Evolutionary conservation across 345 rosid genomes (phyloP).

Genomic region (Eucalyptus regnans): DNA sequence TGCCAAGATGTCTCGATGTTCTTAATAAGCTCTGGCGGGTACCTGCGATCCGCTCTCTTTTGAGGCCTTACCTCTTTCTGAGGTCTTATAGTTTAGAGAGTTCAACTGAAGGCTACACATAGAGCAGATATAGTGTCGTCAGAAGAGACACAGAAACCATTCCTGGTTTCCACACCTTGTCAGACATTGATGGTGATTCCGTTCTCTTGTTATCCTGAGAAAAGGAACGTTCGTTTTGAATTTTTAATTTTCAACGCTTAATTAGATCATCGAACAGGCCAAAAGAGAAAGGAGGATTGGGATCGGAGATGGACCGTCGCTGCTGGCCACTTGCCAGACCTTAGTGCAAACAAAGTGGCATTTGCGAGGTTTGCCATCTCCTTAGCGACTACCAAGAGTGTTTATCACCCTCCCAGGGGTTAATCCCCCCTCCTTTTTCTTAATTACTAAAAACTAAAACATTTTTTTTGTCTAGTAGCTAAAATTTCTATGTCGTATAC

Average conservation of each 20-base stretch:
- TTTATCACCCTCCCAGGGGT: neutral
- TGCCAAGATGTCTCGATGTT: neutral
- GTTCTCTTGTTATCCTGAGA: neutral
- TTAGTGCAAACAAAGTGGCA: neutral
- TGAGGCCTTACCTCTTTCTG: neutral
- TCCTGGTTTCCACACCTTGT: neutral
- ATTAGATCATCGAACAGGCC: neutral
- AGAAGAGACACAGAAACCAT: neutral
- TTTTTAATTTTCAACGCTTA: neutral
- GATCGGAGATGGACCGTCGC: neutral
- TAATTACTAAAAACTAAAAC: too few species aligned
- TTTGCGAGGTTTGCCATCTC: neutral
- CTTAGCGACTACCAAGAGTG: too few species aligned
- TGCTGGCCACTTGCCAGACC: neutral
- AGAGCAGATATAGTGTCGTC: neutral
- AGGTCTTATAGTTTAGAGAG: neutral
- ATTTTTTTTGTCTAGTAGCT: neutral
- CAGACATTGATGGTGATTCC: neutral
- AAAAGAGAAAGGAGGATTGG: neutral
- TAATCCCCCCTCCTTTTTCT: neutral
- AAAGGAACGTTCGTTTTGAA: neutral
- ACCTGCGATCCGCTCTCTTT: neutral
- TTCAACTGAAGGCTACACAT: neutral
- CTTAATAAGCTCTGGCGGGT: neutral
- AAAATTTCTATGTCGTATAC: neutral